Base-by-base conservation (phyloP, 306 rosid species). In the Oxytropis ochrocephala region DNA sequence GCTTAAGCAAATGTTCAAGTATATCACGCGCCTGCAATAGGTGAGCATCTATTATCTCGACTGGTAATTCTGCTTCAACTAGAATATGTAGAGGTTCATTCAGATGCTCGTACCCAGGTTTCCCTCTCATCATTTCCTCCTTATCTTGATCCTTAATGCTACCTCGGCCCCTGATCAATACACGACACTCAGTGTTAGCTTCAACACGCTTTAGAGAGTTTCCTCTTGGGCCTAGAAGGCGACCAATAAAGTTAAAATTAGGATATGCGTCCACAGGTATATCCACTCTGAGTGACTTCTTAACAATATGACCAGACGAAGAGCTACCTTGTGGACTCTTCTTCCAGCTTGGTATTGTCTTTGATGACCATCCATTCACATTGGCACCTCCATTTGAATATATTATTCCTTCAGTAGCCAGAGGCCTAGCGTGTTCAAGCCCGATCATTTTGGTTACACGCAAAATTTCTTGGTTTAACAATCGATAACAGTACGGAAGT, bases 391-490 rank as follows among this genome's bases (percentile, higher is more conserved):
- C 99, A 76, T 85, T 91, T 68, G 96, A 83, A 86, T 87, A 95
- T 63, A 95, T n/a, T n/a, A n/a, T 75, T 80, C 99, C 96, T 79
- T 96, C 96, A 59, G 88, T 80, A 83, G 99, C 97, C 91, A 94
- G 95, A 92, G 97, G 96, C 89, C 97, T 94, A 81, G 89, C 87
- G 79, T 85, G 92, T 85, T 94, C 99, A 85, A 94, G 91, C 95
- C 99, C 97, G 95, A 94, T 82, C 90, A 95, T 91, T 43, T 96
- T 87, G 80, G 99, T 95, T 89, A 95, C 99, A 91, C 99, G 99
- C 97, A 89, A 77, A 83, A 95, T 91, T 95, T 95, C 99, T 86
- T 91, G 95, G 96, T 78, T 94, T 72, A 95, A 53, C 83, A 95
- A 84, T 75, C 94, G 82, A 72, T 47, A 83, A 73, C 85, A 47